These are phyloP conservation scores for Bacidia rubella DNA, from an alignment of 495 filamentous ascomycete genomes.

Conservation along the genomic window DNA sequence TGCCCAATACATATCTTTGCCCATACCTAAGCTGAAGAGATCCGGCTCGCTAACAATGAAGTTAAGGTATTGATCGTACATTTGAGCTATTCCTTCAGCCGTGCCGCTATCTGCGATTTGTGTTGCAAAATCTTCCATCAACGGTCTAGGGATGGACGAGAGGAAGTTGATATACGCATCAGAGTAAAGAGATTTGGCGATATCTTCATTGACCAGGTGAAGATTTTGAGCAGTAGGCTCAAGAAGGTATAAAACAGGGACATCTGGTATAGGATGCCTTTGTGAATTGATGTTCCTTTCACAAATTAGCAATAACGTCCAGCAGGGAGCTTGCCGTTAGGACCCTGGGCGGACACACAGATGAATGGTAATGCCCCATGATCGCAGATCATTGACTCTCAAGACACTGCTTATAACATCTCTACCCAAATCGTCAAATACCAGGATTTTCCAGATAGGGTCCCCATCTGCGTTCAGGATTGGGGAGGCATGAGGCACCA, in stretches of 20 bases:
- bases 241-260: constrained; percentile 88
- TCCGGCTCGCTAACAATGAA: constrained; percentile 95
- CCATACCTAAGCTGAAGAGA: constrained; percentile 82
- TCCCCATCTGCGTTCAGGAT: constrained; percentile 82
- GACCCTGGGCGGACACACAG: constrained; percentile 39
- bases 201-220: constrained; percentile 69
- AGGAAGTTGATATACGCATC: constrained; percentile 96
- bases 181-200: constrained; percentile 77
- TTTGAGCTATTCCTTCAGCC: constrained; percentile 75
- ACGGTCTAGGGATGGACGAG: constrained; percentile 77
- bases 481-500: constrained; percentile 56
- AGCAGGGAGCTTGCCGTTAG: background rate
- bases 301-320: constrained; percentile 5
- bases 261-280: constrained; percentile 87
- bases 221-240: constrained; percentile 77
- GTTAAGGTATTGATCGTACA: constrained; percentile 96
- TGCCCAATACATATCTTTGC: constrained; percentile 83
- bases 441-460: constrained; percentile 60
- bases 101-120: constrained; percentile 74
- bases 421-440: constrained; percentile 55
- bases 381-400: constrained; percentile 78
- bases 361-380: constrained; percentile 94
- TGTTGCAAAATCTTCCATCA: constrained; percentile 90
- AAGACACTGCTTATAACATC: constrained; percentile 87
- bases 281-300: constrained; percentile 64